Evolutionary conservation across 192 early-diverging fungal genomes (phyloP).

Genomic region (Backusella circina): DNA sequence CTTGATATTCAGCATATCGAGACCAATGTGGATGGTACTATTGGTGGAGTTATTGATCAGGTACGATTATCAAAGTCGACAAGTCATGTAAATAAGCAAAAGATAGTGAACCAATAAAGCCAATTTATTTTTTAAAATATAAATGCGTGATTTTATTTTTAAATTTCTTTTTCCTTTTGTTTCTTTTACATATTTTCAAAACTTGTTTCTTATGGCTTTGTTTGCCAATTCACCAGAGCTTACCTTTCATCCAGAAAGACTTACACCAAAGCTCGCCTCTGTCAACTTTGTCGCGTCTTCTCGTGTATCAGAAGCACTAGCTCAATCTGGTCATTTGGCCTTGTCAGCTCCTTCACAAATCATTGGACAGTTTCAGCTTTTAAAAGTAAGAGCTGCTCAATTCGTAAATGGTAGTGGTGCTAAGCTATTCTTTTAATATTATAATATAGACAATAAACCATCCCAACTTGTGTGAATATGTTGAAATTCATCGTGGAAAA

Average conservation of each 20-base stretch:
- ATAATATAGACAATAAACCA: slow-evolving; percentile 54
- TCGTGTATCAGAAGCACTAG: slow-evolving; percentile 20
- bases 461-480: slow-evolving; percentile 60
- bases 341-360: slow-evolving; percentile 45
- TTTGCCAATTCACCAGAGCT: slow-evolving; percentile 21
- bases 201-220: slow-evolving; percentile 18
- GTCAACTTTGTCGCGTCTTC: slow-evolving; percentile 28
- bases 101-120: neutral
- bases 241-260: neutral
- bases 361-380: slow-evolving; percentile 42
- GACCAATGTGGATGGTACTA: slow-evolving; percentile 11
- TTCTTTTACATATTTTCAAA: neutral
- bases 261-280: slow-evolving; percentile 10
- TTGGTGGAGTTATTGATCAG: slow-evolving; percentile 7
- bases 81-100: slow-evolving; percentile 10
- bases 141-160: neutral
- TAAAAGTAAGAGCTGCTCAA: slow-evolving; percentile 45
- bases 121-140: neutral
- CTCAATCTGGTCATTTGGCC: slow-evolving; percentile 31
- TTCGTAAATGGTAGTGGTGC: too few species aligned
- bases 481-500: slow-evolving; percentile 61
- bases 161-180: neutral
- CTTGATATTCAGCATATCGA: slow-evolving; percentile 18
- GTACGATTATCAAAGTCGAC: slow-evolving; percentile 18
- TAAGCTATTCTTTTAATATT: neutral